These are phyloP conservation scores for Nepenthes gracilis DNA, from an alignment of 148 eudicot species.

Conservation along the genomic window DNA sequence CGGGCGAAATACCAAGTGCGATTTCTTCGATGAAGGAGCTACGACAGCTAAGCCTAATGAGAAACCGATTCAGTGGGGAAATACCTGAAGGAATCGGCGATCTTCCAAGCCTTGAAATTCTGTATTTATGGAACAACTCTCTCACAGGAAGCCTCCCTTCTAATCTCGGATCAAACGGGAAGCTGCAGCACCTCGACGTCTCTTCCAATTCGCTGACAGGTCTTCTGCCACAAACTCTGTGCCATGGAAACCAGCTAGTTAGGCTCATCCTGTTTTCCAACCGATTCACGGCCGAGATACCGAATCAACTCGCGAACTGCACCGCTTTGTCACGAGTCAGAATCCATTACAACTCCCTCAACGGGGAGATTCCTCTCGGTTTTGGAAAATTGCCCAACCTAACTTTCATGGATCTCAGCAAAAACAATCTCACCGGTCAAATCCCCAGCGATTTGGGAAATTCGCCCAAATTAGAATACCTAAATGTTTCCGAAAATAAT, in stretches of 20 bases:
- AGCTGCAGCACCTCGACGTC: conserved; percentile 53
- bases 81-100: conserved; percentile 61
- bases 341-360: conserved; percentile 48
- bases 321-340: conserved; percentile 48
- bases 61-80: conserved; percentile 50
- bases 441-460: conserved; percentile 60
- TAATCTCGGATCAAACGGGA: conserved; percentile 49
- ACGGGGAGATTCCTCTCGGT: conserved; percentile 58
- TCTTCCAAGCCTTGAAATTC: conserved; percentile 34
- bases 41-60: conserved; percentile 29
- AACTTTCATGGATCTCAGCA: conserved; percentile 51
- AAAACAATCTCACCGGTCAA: conserved; percentile 50
- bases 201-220: conserved; percentile 67
- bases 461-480: conserved; percentile 34
- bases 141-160: conserved; percentile 62
- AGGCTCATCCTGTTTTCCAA: conserved; percentile 67
- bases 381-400: conserved; percentile 57
- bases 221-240: conserved; percentile 47
- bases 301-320: conserved; percentile 58
- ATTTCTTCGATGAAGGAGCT: conserved; percentile 39
- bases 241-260: conserved; percentile 42
- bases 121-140: conserved; percentile 67
- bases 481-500: conserved; percentile 55
- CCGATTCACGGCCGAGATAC: conserved; percentile 36
- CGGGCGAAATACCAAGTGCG: conserved; percentile 53